Evolutionary conservation across 805 yeast species (phyloP), one percentile per base, ranked within the genome.

Genomic region (Crinitomyces ghanaensis): DNA sequence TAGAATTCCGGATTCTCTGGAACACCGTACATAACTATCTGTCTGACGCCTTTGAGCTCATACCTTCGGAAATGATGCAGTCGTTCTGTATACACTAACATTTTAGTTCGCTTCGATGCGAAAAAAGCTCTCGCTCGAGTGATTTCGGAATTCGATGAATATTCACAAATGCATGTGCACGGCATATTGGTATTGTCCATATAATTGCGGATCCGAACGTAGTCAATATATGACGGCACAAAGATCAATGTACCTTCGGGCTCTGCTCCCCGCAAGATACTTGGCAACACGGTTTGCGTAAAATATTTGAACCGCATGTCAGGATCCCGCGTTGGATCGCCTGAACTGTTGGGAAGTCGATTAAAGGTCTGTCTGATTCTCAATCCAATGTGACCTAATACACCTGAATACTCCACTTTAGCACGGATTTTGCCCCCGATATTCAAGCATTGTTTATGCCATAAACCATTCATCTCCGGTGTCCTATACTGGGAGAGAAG

Each of bases 71-170:
- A 91, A 51, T 83, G 91, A 56, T 91, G 97, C 52, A 88, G 62
- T 66, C 98, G 77, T 49, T 88, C 97, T 0, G 96, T 82, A 57
- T 88, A 88, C n/a, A 91, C 57, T 61, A 91, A 53, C 18, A 88
- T 66, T 47, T 80, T 77, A 19, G 63, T 60, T 36, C 75, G 67
- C 2, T 74, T 72, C 26, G 71, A 66, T 20, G 68, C 71, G 51
- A 91, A 91, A 24, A 67, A 59, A 5, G 82, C 68, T 43, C 97
- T 67, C 13, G 76, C 71, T 30, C 83, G 65, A 1, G 84, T 72
- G 21, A 83, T 53, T 37, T 79, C 77, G n/a, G 79, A 64, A 42
- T 73, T 79, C 1, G 72, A 56, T 2, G 93, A 68, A 57, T 91
- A 91, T 57, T 91, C 98, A 52, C 86, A 84, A 29, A 83, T 63